A percentile compares a stretch with the other conserved stretches of the same genome.
phyloP scores from a whole-genome alignment of 306 rosid species.

The Cucurbita pepo region DNA sequence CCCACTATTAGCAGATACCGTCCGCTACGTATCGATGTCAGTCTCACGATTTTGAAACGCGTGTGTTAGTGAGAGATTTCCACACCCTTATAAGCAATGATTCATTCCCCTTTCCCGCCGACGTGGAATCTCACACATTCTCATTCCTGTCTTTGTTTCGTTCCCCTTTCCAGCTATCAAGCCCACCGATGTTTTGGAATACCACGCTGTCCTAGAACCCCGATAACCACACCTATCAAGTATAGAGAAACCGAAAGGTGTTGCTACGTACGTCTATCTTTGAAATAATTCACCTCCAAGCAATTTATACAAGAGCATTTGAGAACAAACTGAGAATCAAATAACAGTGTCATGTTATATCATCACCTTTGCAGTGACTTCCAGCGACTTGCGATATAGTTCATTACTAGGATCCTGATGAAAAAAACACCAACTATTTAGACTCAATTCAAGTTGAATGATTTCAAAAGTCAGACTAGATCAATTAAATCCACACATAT shows the following conservation, averaged over 20 bases:
- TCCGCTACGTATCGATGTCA: too few relatives aligned
- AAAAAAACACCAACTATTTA: slow-evolving; percentile 10
- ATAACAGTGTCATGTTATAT: not conserved
- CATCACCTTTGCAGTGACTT: slow-evolving; percentile 47
- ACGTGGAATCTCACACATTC: not conserved
- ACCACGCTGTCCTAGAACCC: not conserved
- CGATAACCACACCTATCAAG: not conserved
- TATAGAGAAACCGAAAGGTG: not conserved
- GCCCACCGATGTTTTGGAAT: not conserved
- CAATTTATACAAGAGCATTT: not conserved
- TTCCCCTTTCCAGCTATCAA: too few relatives aligned
- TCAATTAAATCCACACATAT: not conserved
- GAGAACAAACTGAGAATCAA: not conserved
- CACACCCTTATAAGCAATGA: too few relatives aligned
- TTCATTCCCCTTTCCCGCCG: too few relatives aligned
- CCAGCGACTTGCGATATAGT: slow-evolving; percentile 57
- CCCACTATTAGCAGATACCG: too few relatives aligned
- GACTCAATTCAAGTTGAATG: not conserved
- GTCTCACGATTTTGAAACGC: too few relatives aligned
- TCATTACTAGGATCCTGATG: slow-evolving; percentile 63
- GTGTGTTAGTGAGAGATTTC: too few relatives aligned
- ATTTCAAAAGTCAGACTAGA: not conserved
- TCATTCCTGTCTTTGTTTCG: not conserved
- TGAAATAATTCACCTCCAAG: not conserved
- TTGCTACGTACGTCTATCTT: not conserved